A percentile compares a stretch with the other conserved stretches of the same genome.
Evolutionary conservation across 192 early-diverging fungal genomes (phyloP).

Genomic region (Spizellomyces sp.): DNA sequence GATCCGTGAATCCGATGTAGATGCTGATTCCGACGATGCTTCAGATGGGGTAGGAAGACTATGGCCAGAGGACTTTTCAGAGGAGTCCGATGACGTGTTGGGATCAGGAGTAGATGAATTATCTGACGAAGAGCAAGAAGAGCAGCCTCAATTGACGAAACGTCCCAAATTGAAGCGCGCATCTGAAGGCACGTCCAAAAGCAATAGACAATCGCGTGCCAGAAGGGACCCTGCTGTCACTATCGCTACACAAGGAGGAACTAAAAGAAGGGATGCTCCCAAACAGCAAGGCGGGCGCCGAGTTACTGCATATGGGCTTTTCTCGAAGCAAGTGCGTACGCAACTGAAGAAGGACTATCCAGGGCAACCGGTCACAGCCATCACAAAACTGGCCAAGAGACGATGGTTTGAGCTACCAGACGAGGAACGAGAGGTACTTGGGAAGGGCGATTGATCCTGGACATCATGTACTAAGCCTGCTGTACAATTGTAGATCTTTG

Average conservation of each 20-base stretch:
- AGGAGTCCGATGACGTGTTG: conserved; percentile 18
- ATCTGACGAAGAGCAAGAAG: not conserved
- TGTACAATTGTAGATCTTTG: not conserved
- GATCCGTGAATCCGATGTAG: not conserved
- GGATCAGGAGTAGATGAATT: conserved; percentile 27
- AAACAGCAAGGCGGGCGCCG: not conserved
- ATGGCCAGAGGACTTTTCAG: conserved; percentile 35
- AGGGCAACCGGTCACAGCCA: not conserved
- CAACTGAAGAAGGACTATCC: conserved; percentile 27
- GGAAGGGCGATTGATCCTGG: not conserved
- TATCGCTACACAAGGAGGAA: not conserved
- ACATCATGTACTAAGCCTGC: not conserved
- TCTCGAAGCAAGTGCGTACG: conserved; percentile 7
- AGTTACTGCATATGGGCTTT: conserved; percentile 29
- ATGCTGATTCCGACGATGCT: conserved; percentile 1
- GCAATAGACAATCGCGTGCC: too few species aligned
- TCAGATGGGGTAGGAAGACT: conserved; percentile 2
- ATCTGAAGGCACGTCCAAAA: too few species aligned
- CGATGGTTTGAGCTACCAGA: conserved; percentile 21
- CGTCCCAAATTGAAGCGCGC: too few species aligned
- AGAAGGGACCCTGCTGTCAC: too few species aligned
- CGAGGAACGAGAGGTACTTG: conserved; percentile 17
- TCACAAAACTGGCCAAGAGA: conserved; percentile 27
- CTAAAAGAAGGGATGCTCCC: not conserved
- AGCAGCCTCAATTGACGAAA: not conserved